Conservation (phyloP, 495 filamentous ascomycete species). For the Cryomyces antarcticus region DNA sequence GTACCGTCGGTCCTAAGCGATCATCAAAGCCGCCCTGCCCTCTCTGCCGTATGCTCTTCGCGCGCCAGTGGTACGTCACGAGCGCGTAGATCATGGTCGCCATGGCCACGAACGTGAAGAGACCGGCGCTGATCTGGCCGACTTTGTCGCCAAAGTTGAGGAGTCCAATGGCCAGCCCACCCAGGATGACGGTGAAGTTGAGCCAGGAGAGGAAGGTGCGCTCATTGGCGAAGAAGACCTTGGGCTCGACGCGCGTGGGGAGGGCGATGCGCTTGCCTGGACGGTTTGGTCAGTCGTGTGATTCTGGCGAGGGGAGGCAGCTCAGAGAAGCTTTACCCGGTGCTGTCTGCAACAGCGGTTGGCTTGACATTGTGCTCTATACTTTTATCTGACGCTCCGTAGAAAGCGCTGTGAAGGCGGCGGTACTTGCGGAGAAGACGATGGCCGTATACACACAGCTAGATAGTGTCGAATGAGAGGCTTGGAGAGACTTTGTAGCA, state of each 20-base stretch:
- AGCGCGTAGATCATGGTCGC: conserved; percentile 88
- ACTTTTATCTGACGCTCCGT: too few relatives aligned
- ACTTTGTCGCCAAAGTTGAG: conserved; percentile 94
- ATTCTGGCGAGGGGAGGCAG: not conserved
- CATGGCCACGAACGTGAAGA: conserved; percentile 93
- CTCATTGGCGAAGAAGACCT: conserved; percentile 99
- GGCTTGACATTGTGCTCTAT: conserved; percentile 54
- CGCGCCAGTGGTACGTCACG: conserved; percentile 90
- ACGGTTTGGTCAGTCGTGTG: conserved; percentile 4
- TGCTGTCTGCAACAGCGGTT: conserved; percentile 81
- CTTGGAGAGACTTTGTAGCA: too few relatives aligned
- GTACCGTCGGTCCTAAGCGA: conserved; percentile 72
- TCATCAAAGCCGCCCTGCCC: conserved; percentile 95
- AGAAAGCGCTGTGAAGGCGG: too few relatives aligned
- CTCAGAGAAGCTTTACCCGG: conserved; percentile 32
- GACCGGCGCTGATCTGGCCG: conserved; percentile 73
- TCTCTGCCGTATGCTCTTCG: conserved; percentile 72
- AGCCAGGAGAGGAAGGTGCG: conserved; percentile 98
- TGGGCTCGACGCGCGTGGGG: conserved; percentile 92
- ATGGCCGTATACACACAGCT: too few relatives aligned
- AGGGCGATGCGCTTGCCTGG: conserved; percentile 97
- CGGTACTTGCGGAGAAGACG: too few relatives aligned
- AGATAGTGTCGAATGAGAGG: too few relatives aligned
- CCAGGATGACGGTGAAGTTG: conserved; percentile 96
- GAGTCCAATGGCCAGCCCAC: conserved; percentile 84